phyloP scores from a whole-genome alignment of 2,329 filamentous ascomycete species.

The Xylaria sp. region DNA sequence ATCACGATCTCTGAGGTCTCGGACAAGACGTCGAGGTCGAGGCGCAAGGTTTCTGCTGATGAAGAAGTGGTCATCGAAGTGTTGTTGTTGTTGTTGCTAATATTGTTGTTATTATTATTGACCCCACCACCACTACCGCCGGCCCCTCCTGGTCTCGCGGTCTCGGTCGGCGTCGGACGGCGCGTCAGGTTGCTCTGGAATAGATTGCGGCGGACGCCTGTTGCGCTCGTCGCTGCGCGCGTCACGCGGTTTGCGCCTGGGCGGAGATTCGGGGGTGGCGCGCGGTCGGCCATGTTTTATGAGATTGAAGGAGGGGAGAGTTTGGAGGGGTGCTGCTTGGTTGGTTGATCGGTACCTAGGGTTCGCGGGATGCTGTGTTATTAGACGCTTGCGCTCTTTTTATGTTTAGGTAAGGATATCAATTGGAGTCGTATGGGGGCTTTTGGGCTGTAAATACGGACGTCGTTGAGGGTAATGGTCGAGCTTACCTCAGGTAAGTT shows the following conservation, averaged over 20 bases:
- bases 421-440: not conserved
- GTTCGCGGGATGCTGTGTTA: not conserved
- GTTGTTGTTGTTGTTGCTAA: not conserved
- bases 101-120: not conserved
- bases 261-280: conserved; percentile 42
- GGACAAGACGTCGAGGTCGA: conserved; percentile 60
- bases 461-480: not conserved
- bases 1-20: conserved; percentile 68
- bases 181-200: conserved; percentile 70
- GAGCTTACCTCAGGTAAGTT: not conserved
- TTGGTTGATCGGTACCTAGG: not conserved
- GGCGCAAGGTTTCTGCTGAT: conserved; percentile 60
- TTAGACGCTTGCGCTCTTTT: not conserved
- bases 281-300: conserved; percentile 45
- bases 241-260: conserved; percentile 39
- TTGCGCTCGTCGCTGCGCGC: conserved; percentile 45
- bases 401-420: conserved; percentile 7
- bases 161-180: conserved; percentile 57
- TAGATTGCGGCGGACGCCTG: conserved; percentile 64
- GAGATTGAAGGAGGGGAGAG: not conserved
- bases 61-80: conserved; percentile 38
- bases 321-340: not conserved
- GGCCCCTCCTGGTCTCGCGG: conserved; percentile 3
- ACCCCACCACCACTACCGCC: not conserved
- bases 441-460: not conserved